Percentiles rank a stretch among this genome's conserved stretches.
These are phyloP conservation scores for Aspergillus cavernicola DNA, from an alignment of 495 filamentous ascomycete genomes.

Conservation along the genomic window DNA sequence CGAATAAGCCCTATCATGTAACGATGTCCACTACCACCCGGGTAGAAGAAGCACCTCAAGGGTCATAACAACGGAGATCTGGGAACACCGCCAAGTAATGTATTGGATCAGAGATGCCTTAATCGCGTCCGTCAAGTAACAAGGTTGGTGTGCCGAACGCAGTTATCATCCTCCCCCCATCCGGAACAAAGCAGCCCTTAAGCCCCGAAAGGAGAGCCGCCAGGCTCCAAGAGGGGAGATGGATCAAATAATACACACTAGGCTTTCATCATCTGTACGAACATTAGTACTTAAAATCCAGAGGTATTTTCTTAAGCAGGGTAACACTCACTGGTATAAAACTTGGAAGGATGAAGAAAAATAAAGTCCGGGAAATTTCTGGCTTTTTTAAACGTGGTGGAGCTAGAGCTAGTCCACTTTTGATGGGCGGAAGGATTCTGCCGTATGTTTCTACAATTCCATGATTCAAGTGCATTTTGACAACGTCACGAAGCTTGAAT, in stretches of 20 bases:
- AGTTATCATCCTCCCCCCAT: conserved; percentile 80
- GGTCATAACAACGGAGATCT: conserved; percentile 5
- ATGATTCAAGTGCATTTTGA: not conserved
- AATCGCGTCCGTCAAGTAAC: conserved; percentile 93
- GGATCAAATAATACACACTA: conserved; percentile 89
- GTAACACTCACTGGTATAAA: conserved; percentile 79
- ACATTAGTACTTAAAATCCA: conserved; percentile 39
- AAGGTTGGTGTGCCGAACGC: conserved; percentile 99
- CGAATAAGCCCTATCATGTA: conserved; percentile 13
- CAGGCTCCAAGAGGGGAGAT: conserved; percentile 59
- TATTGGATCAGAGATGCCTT: conserved; percentile 89
- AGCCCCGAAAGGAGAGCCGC: conserved; percentile 89
- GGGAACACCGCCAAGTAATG: conserved; percentile 43
- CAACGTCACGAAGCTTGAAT: not conserved
- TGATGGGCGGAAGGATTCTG: conserved; percentile 21
- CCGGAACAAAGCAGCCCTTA: conserved; percentile 76
- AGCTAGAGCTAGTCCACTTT: conserved; percentile 27
- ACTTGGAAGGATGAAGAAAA: conserved; percentile 94
- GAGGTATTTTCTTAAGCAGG: not conserved
- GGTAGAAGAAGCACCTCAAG: conserved; percentile 12
- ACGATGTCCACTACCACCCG: not conserved
- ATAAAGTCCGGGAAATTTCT: conserved; percentile 30
- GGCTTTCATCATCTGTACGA: conserved; percentile 95
- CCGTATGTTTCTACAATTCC: conserved; percentile 6
- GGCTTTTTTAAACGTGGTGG: conserved; percentile 19